Conservation (phyloP, 305 asterid genomes). For the Fraxinus latifolia region DNA sequence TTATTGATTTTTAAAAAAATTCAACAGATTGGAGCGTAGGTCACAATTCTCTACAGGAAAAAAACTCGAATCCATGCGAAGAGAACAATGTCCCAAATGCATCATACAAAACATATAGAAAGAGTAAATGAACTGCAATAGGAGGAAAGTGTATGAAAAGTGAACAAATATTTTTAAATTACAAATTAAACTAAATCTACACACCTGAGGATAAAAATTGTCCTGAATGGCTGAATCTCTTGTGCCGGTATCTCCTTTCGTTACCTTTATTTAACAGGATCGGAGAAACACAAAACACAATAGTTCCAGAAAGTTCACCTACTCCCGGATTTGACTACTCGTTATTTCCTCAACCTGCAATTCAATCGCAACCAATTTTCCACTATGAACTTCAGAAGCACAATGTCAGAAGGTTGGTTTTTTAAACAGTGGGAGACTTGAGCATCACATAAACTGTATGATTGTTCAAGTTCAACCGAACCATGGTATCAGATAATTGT, state of each 20-base stretch:
- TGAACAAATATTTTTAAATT: neutral
- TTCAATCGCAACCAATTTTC: neutral
- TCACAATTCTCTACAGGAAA: neutral
- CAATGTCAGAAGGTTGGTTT: neutral
- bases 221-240: neutral
- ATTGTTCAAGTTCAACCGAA: neutral
- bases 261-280: constrained; percentile 16
- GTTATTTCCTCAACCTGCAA: constrained; percentile 24
- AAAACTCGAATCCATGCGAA: neutral
- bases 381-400: neutral
- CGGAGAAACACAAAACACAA: neutral
- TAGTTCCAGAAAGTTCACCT: constrained; percentile 10
- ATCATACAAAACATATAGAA: neutral
- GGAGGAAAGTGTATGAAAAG: constrained; percentile 8
- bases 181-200: constrained; percentile 21
- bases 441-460: neutral
- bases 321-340: constrained; percentile 11
- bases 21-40: neutral
- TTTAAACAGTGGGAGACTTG: neutral
- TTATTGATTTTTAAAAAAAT: neutral
- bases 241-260: constrained; percentile 9
- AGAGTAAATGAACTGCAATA: constrained; percentile 14
- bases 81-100: neutral
- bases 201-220: neutral
- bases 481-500: neutral